Evolutionary conservation across 1,284 basidiomycete genomes (phyloP).

Genomic region (Taiwanofungus camphoratus): DNA sequence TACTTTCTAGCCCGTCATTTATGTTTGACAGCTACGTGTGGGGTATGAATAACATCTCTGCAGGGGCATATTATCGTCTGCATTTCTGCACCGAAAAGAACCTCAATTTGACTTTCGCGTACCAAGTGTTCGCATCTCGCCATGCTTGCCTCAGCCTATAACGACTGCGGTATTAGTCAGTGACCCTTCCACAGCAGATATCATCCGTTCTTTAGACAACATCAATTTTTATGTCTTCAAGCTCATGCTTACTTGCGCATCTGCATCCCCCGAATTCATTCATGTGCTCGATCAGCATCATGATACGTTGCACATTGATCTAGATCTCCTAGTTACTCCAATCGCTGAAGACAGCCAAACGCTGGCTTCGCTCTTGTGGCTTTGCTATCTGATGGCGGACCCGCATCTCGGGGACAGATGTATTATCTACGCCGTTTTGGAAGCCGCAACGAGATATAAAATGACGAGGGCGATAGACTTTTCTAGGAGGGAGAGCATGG

Average conservation of each 20-base stretch:
- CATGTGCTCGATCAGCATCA: not conserved
- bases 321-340: not conserved
- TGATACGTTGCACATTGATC: not conserved
- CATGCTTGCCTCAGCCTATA: too few species aligned
- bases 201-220: slow-evolving; percentile 18
- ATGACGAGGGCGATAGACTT: too few species aligned
- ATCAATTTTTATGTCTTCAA: slow-evolving; percentile 14
- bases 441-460: too few species aligned
- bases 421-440: not conserved
- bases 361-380: not conserved
- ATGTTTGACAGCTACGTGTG: slow-evolving; percentile 1
- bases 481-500: too few species aligned
- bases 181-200: slow-evolving; percentile 2
- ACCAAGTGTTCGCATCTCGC: not conserved
- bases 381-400: slow-evolving; percentile 4
- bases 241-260: slow-evolving; percentile 7
- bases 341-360: not conserved
- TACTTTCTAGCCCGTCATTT: too few species aligned
- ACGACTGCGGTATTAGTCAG: not conserved
- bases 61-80: slow-evolving; percentile 3
- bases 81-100: not conserved
- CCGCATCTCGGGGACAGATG: not conserved
- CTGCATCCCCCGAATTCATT: slow-evolving; percentile 22
- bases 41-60: slow-evolving; percentile 6
- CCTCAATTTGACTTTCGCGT: not conserved